phyloP scores from a whole-genome alignment of 2,329 filamentous ascomycete species.

The Pseudocercospora ulei region DNA sequence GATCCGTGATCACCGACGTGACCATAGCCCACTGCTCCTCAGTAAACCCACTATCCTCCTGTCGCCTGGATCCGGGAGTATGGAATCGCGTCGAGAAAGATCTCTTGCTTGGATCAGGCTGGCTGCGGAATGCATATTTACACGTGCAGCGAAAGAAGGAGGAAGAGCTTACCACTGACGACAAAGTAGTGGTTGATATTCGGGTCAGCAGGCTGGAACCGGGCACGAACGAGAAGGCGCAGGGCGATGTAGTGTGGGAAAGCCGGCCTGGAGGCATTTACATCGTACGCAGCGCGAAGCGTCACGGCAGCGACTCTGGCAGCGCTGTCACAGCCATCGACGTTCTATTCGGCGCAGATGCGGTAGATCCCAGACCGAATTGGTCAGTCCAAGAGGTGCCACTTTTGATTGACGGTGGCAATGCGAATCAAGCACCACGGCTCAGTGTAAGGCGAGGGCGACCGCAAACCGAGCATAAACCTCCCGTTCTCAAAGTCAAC shows the following conservation, averaged over 20 bases:
- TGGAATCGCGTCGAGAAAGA: conserved; percentile 89
- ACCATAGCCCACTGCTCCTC: conserved; percentile 66
- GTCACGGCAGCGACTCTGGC: conserved; percentile 63
- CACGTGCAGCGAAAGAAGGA: conserved; percentile 77
- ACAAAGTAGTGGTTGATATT: conserved; percentile 72
- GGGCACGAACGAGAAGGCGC: conserved; percentile 46
- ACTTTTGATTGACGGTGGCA: conserved; percentile 57
- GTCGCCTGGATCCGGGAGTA: conserved; percentile 55
- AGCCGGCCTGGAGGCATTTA: conserved; percentile 66
- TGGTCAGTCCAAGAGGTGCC: conserved; percentile 72
- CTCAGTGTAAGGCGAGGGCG: conserved; percentile 68
- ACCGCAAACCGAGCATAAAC: conserved; percentile 47
- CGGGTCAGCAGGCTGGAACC: conserved; percentile 66
- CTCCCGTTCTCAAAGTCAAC: conserved; percentile 61
- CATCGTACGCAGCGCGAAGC: conserved; percentile 64
- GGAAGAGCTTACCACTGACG: conserved; percentile 63
- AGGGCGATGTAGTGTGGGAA: conserved; percentile 63
- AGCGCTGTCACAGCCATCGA: conserved; percentile 71
- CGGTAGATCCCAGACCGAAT: conserved; percentile 74
- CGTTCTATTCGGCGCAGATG: conserved; percentile 80
- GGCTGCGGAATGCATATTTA: conserved; percentile 68
- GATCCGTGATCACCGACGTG: conserved; percentile 76
- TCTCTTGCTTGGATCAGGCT: conserved; percentile 64
- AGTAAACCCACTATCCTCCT: conserved; percentile 47
- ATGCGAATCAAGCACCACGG: conserved; percentile 58